A percentile compares a stretch with the other conserved stretches of the same genome.
Evolutionary conservation across 2,329 filamentous ascomycete species (phyloP).

Genomic region (Botrytis squamosa): DNA sequence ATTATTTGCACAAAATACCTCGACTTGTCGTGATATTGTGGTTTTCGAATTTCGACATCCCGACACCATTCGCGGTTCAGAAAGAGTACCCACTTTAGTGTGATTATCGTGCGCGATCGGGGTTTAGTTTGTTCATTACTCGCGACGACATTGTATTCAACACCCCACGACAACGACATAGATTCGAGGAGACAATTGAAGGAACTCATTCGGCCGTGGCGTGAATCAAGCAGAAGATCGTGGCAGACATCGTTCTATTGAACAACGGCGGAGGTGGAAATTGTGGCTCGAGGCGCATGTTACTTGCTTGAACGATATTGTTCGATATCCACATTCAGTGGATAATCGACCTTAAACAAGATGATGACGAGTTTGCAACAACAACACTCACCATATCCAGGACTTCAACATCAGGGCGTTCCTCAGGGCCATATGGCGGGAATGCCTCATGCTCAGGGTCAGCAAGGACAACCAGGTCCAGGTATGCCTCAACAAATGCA

Average conservation of each 20-base stretch:
- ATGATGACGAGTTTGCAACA: constrained; percentile 73
- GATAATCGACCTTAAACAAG: constrained; percentile 46
- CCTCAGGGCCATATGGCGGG: constrained; percentile 55
- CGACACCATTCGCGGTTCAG: constrained; percentile 20
- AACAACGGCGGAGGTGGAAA: constrained; percentile 46
- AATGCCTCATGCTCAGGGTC: constrained; percentile 60
- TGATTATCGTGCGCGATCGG: constrained; percentile 23
- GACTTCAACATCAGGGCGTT: constrained; percentile 71
- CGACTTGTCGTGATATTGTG: constrained; percentile 16
- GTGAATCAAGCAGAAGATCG: constrained; percentile 27
- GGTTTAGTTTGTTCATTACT: constrained; percentile 33
- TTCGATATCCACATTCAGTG: constrained; percentile 60
- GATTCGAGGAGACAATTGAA: constrained; percentile 23
- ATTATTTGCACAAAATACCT: constrained; percentile 4
- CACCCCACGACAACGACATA: constrained; percentile 17
- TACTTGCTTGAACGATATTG: constrained; percentile 30
- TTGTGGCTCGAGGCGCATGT: constrained; percentile 33
- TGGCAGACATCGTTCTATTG: constrained; percentile 42
- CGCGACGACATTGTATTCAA: constrained; percentile 26
- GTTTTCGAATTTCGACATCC: constrained; percentile 21
- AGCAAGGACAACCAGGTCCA: constrained; percentile 61
- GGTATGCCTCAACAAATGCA: constrained; percentile 70
- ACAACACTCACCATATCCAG: constrained; percentile 68
- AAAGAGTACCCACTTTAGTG: constrained; percentile 21
- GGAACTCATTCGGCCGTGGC: background rate